These are phyloP conservation scores for Kernera saxatilis DNA, from an alignment of 345 rosid species.

Conservation along the genomic window DNA sequence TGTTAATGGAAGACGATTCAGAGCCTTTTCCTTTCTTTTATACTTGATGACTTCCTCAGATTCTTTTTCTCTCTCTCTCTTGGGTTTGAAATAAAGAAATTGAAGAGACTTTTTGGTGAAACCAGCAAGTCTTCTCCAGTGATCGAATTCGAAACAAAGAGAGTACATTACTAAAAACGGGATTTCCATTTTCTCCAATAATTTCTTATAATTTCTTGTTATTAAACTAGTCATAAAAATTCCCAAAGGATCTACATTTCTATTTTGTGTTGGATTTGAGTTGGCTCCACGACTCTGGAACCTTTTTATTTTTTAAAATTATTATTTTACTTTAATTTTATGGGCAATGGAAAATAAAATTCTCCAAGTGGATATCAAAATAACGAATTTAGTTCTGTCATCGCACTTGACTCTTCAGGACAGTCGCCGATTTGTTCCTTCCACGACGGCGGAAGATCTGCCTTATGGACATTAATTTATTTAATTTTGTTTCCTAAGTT, in stretches of 20 bases:
- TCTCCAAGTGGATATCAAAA: conserved; percentile 8
- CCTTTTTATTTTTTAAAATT: neutral
- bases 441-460: conserved; percentile 13
- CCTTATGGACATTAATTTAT: neutral
- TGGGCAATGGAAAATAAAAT: neutral
- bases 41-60: neutral
- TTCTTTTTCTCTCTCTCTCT: neutral
- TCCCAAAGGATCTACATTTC: conserved; percentile 9
- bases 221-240: neutral
- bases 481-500: neutral
- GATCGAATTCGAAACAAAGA: neutral
- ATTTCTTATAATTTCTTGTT: conserved; percentile 1
- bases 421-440: conserved; percentile 9
- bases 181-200: neutral
- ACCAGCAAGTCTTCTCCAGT: conserved; percentile 13
- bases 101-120: conserved; percentile 6
- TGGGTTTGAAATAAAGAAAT: conserved; percentile 10
- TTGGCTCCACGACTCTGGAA: conserved; percentile 25
- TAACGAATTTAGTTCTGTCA: neutral
- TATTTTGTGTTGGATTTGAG: conserved; percentile 13
- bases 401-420: neutral
- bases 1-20: conserved; percentile 5
- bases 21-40: neutral
- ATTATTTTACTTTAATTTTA: neutral
- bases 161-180: neutral